These are phyloP conservation scores for Hanseniaspora jakobsenii DNA, from an alignment of 805 yeast genomes.

Conservation along the genomic window DNA sequence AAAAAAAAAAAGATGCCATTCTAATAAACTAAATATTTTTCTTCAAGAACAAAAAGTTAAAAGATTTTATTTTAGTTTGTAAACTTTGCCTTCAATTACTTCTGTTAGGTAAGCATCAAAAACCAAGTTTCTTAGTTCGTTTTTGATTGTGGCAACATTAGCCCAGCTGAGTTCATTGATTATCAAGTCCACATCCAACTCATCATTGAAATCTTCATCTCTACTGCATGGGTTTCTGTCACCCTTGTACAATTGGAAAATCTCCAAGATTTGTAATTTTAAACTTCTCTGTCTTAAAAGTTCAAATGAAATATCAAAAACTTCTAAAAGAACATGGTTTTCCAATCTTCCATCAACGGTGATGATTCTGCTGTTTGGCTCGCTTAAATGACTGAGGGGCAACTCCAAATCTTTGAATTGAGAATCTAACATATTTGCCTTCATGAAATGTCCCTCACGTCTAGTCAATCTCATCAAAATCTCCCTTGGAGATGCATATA, in stretches of 20 bases:
- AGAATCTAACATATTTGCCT: slow-evolving; percentile 66
- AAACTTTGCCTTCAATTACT: slow-evolving; percentile 1
- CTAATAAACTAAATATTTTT: background rate
- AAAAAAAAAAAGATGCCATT: no score
- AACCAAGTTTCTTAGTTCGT: slow-evolving; percentile 8
- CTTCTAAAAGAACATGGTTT: slow-evolving; percentile 13
- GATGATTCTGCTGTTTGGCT: slow-evolving; percentile 25
- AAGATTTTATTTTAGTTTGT: background rate
- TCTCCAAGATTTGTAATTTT: slow-evolving; percentile 12
- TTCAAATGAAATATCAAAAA: slow-evolving; percentile 13
- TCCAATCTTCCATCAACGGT: slow-evolving; percentile 22
- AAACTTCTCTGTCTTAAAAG: slow-evolving; percentile 12
- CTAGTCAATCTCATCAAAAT: slow-evolving; percentile 46
- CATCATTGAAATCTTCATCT: slow-evolving; percentile 10
- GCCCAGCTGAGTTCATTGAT: slow-evolving; percentile 14
- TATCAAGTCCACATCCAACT: slow-evolving; percentile 6
- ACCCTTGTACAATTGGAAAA: slow-evolving; percentile 12
- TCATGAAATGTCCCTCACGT: slow-evolving; percentile 80
- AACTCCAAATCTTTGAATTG: slow-evolving; percentile 67
- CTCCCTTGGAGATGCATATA: slow-evolving; percentile 52
- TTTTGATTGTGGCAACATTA: slow-evolving; percentile 11
- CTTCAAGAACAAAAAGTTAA: no score
- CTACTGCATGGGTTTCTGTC: slow-evolving; percentile 12
- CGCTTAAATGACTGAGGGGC: slow-evolving; percentile 36
- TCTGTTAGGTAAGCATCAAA: slow-evolving; percentile 4